Conservation (phyloP, 331 rosid genomes). For the Phaseolus coccineus region DNA sequence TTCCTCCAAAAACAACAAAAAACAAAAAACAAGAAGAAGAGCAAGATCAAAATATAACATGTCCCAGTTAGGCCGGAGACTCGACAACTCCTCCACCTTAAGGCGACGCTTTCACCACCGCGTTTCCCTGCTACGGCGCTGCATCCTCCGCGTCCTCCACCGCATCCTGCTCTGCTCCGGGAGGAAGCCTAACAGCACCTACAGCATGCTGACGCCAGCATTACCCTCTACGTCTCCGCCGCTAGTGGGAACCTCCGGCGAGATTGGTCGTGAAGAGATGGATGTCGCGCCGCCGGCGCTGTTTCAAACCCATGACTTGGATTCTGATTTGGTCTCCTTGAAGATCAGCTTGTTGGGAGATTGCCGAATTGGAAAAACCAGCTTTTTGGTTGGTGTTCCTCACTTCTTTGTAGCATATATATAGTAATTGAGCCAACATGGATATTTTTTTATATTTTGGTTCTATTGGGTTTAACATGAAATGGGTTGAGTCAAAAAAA, state of each 20-base stretch:
- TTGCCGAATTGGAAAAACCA: slow-evolving; percentile 84
- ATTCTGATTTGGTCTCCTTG: slow-evolving; percentile 79
- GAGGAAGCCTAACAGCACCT: slow-evolving; percentile 51
- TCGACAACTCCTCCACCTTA: slow-evolving; percentile 38
- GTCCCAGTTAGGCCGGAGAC: slow-evolving; percentile 38
- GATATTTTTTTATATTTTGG: not conserved
- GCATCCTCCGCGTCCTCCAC: slow-evolving; percentile 60
- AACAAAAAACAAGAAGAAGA: not conserved
- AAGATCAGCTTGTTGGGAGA: slow-evolving; percentile 93
- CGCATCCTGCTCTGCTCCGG: slow-evolving; percentile 61
- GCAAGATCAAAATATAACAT: slow-evolving; percentile 1
- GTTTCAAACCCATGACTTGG: slow-evolving; percentile 49
- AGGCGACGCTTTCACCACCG: slow-evolving; percentile 57
- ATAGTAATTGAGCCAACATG: not conserved
- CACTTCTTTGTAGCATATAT: not conserved
- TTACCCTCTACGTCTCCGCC: slow-evolving; percentile 19
- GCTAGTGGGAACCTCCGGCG: not conserved
- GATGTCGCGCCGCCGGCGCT: not conserved
- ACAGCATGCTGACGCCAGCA: slow-evolving; percentile 59
- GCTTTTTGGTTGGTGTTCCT: slow-evolving; percentile 66
- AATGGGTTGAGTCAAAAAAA: slow-evolving; percentile 7
- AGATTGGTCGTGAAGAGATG: slow-evolving; percentile 1
- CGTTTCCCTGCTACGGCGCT: slow-evolving; percentile 64
- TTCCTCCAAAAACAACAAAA: not conserved
- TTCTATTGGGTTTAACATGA: not conserved